These are phyloP conservation scores for Gonium pectorale DNA, from an alignment of 139 green algal species.

Conservation along the genomic window DNA sequence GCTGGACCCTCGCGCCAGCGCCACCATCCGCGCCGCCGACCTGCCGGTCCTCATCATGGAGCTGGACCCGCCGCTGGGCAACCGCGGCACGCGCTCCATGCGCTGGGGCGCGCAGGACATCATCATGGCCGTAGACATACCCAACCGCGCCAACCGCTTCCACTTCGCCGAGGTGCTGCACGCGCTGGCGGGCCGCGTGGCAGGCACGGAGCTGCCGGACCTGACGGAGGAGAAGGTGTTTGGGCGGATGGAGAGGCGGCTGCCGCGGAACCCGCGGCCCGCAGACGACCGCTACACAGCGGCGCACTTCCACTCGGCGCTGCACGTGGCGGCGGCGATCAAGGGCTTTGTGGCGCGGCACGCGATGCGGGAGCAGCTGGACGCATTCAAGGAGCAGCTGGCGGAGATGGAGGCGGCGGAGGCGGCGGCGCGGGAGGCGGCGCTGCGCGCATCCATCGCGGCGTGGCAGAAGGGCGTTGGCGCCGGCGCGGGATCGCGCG, in stretches of 20 bases:
- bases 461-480: no score
- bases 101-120: conserved; percentile 53
- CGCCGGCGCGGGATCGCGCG: no score
- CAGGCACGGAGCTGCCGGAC: conserved; percentile 57
- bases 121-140: conserved; percentile 68
- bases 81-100: conserved; percentile 31
- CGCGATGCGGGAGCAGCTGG: not conserved
- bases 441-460: no score
- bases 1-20: conserved; percentile 63
- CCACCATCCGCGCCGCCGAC: conserved; percentile 62
- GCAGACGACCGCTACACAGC: conserved; percentile 77
- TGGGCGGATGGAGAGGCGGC: not conserved
- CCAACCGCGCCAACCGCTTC: conserved; percentile 48
- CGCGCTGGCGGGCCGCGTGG: conserved; percentile 70
- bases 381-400: not conserved
- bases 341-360: conserved; percentile 72
- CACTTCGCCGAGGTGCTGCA: conserved; percentile 77
- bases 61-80: conserved; percentile 64
- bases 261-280: conserved; percentile 8
- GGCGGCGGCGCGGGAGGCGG: not conserved
- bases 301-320: conserved; percentile 73
- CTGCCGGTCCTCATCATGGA: conserved; percentile 43
- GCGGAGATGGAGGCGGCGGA: not conserved
- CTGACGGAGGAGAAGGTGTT: not conserved
- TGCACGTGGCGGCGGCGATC: conserved; percentile 78